A percentile compares a stretch with the other conserved stretches of the same genome.
These are phyloP conservation scores for Pyrenophora graminea DNA, from an alignment of 2,329 filamentous ascomycete species.

Conservation along the genomic window DNA sequence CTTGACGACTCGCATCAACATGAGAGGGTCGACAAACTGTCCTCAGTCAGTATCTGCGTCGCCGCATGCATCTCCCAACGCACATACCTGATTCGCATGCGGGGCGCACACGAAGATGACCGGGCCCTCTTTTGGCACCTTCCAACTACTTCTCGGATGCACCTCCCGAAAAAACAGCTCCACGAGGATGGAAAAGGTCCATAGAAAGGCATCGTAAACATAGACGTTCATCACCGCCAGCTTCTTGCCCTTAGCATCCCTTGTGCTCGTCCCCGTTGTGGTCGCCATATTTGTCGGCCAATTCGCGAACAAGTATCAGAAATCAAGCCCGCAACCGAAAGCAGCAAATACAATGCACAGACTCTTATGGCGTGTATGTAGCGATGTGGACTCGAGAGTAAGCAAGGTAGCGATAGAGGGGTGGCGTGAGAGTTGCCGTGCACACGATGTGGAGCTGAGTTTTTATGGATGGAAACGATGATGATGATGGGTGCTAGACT, in stretches of 20 bases:
- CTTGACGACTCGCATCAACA: slow-evolving; percentile 88
- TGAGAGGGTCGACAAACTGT: slow-evolving; percentile 92
- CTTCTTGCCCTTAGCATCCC: slow-evolving; percentile 37
- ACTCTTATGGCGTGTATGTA: slow-evolving; percentile 9
- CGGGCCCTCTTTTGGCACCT: slow-evolving; percentile 83
- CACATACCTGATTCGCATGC: slow-evolving; percentile 72
- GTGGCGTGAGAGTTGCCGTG: slow-evolving; percentile 13
- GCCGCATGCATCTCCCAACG: slow-evolving; percentile 1
- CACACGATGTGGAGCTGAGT: slow-evolving; percentile 15
- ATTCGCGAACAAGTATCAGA: no score
- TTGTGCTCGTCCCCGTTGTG: slow-evolving; percentile 18
- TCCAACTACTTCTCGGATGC: slow-evolving; percentile 92
- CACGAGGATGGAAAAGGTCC: slow-evolving; percentile 78
- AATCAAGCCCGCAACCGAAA: no score
- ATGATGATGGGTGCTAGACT: background rate
- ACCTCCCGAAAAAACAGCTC: slow-evolving; percentile 99
- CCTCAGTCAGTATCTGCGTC: slow-evolving; percentile 8
- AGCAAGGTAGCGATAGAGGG: slow-evolving; percentile 20
- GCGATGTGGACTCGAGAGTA: slow-evolving; percentile 12
- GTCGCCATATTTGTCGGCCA: background rate
- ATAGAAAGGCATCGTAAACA: slow-evolving; percentile 78
- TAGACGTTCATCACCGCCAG: slow-evolving; percentile 66
- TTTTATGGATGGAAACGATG: background rate
- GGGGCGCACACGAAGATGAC: slow-evolving; percentile 95
- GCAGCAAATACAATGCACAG: background rate